Conservation (phyloP, 2,329 filamentous ascomycete species). For the Alternaria conjuncta region DNA sequence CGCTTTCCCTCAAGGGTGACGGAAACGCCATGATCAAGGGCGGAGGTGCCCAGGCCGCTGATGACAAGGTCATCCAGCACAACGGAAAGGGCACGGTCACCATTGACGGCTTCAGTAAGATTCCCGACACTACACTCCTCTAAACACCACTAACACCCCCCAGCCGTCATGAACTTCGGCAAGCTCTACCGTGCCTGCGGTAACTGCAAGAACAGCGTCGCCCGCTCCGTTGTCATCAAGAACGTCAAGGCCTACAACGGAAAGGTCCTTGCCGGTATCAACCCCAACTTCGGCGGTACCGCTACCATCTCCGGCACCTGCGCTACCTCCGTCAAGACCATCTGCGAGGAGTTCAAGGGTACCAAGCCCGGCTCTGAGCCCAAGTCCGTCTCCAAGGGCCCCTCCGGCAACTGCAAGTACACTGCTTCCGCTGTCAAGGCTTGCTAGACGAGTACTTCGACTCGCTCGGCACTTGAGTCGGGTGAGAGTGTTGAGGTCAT, state of each 20-base stretch:
- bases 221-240: conserved; percentile 54
- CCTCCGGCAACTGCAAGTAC: conserved; percentile 40
- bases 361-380: conserved; percentile 40
- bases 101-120: conserved; percentile 43
- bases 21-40: conserved; percentile 50
- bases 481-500: neutral
- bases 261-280: conserved; percentile 58
- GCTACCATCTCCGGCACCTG: conserved; percentile 52
- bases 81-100: conserved; percentile 51
- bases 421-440: conserved; percentile 38
- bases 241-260: conserved; percentile 52
- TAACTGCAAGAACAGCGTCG: conserved; percentile 56
- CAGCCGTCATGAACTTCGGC: conserved; percentile 44
- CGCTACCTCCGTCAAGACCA: conserved; percentile 36
- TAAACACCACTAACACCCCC: conserved; percentile 9
- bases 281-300: conserved; percentile 59
- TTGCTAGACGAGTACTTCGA: conserved; percentile 29
- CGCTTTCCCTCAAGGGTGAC: conserved; percentile 46
- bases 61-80: conserved; percentile 54
- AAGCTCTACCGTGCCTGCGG: conserved; percentile 58
- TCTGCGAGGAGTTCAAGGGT: conserved; percentile 47
- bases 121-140: neutral
- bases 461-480: neutral
- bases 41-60: conserved; percentile 48
- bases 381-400: conserved; percentile 36